Conservation (phyloP, 192 early-diverging fungal species). For the Coemansia sp. region DNA sequence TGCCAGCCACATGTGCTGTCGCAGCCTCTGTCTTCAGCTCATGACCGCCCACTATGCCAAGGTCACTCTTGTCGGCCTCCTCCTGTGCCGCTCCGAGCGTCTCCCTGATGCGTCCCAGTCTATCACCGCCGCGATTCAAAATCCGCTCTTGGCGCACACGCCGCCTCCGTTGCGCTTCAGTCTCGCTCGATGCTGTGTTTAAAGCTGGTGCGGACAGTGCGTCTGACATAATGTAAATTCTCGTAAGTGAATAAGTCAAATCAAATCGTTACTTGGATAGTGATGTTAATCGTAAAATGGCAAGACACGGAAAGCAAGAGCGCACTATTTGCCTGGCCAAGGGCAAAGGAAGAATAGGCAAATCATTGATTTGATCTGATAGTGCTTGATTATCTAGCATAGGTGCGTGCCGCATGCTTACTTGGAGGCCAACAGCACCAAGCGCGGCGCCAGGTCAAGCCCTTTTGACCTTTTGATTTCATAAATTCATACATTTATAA, state of each 20-base stretch:
- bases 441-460: not conserved
- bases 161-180: constrained; percentile 43
- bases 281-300: not conserved
- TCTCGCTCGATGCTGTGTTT: constrained; percentile 11
- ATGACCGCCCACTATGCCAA: constrained; percentile 43
- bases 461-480: constrained; percentile 1
- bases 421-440: not conserved
- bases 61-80: constrained; percentile 23
- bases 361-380: not conserved
- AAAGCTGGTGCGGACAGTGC: not conserved
- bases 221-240: constrained; percentile 13
- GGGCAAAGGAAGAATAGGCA: not conserved
- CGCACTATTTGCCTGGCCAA: not conserved
- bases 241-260: not conserved
- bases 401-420: not conserved
- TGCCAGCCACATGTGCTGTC: constrained; percentile 15
- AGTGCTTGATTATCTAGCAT: not conserved
- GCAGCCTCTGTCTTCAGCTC: constrained; percentile 31
- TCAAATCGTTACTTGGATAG: constrained; percentile 6
- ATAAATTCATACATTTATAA: constrained; percentile 5
- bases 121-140: constrained; percentile 47
- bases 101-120: constrained; percentile 44
- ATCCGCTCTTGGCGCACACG: constrained; percentile 51
- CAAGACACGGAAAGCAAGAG: not conserved
- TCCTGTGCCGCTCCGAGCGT: constrained; percentile 40